These are phyloP conservation scores for Pythium insidiosum DNA, from an alignment of 352 stramenopile genomes.

Conservation along the genomic window DNA sequence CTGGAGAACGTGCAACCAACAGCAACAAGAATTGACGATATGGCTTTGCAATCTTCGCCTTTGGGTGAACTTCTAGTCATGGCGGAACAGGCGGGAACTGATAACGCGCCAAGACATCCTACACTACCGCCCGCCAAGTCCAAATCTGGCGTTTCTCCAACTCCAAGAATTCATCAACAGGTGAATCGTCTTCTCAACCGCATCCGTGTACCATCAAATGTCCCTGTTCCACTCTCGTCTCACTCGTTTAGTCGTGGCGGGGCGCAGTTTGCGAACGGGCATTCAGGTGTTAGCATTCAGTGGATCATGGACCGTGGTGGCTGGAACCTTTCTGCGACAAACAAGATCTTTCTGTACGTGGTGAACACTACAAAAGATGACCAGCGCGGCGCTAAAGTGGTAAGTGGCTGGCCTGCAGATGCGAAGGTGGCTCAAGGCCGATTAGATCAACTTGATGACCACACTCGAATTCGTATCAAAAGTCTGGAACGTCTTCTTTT, in stretches of 20 bases:
- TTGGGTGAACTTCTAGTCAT: too few relatives aligned
- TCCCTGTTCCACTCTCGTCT: slow-evolving; percentile 3
- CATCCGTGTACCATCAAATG: neutral
- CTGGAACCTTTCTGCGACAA: slow-evolving; percentile 12
- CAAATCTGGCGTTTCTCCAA: neutral
- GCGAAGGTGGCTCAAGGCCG: too few relatives aligned
- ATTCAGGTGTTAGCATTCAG: slow-evolving; percentile 3
- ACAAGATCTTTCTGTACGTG: slow-evolving; percentile 16
- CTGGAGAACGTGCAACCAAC: too few relatives aligned
- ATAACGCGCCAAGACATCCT: too few relatives aligned
- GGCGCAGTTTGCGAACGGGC: slow-evolving; percentile 11
- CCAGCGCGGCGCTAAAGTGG: too few relatives aligned
- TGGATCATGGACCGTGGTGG: slow-evolving; percentile 16
- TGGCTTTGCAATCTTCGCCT: too few relatives aligned
- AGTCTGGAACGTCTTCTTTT: too few relatives aligned
- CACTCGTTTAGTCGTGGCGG: slow-evolving; percentile 18
- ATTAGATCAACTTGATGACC: too few relatives aligned
- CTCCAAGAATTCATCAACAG: slow-evolving; percentile 10
- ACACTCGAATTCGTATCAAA: too few relatives aligned
- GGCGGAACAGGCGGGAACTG: too few relatives aligned
- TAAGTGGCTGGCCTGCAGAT: too few relatives aligned
- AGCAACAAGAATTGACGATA: too few relatives aligned
- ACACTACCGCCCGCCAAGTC: neutral
- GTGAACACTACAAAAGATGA: slow-evolving; percentile 19
- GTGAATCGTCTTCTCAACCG: slow-evolving; percentile 9